Conservation (phyloP, 306 rosid genomes). For the Vicia villosa region DNA sequence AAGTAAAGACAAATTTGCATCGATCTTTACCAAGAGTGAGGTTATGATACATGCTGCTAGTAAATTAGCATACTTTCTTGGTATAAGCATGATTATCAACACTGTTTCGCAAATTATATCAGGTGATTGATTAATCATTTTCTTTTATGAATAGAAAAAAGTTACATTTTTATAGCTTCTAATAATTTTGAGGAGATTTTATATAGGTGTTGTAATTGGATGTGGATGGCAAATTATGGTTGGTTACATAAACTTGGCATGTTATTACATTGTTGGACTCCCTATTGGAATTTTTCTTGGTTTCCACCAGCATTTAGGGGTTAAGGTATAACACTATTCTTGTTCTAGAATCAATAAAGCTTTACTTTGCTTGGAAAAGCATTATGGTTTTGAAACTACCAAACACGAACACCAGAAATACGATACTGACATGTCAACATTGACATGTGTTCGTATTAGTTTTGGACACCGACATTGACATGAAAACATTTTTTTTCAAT, state of each 20-base stretch:
- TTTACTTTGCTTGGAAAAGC: no score
- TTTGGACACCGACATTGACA: no score
- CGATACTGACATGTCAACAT: no score
- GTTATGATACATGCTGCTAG: slow-evolving; percentile 29
- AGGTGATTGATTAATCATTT: slow-evolving; percentile 33
- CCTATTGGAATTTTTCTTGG: slow-evolving; percentile 51
- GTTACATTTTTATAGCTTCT: not conserved
- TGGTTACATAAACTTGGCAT: slow-evolving; percentile 55
- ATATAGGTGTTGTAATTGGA: slow-evolving; percentile 57
- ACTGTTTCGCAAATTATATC: slow-evolving; percentile 42
- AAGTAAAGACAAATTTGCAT: slow-evolving; percentile 16
- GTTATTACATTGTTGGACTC: slow-evolving; percentile 60
- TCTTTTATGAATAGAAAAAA: not conserved
- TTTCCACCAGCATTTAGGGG: slow-evolving; percentile 42
- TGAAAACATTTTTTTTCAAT: no score
- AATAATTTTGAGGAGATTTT: not conserved
- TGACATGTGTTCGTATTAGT: no score
- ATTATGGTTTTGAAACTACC: no score
- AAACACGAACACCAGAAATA: no score
- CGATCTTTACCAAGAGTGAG: slow-evolving; percentile 36
- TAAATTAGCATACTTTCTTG: slow-evolving; percentile 45
- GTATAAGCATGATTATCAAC: slow-evolving; percentile 14
- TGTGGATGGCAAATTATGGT: slow-evolving; percentile 70
- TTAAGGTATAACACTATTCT: slow-evolving; percentile 31
- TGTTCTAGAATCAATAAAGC: no score